Base-by-base conservation (phyloP, 2,329 filamentous ascomycete species). In the Aspergillus udagawae region DNA sequence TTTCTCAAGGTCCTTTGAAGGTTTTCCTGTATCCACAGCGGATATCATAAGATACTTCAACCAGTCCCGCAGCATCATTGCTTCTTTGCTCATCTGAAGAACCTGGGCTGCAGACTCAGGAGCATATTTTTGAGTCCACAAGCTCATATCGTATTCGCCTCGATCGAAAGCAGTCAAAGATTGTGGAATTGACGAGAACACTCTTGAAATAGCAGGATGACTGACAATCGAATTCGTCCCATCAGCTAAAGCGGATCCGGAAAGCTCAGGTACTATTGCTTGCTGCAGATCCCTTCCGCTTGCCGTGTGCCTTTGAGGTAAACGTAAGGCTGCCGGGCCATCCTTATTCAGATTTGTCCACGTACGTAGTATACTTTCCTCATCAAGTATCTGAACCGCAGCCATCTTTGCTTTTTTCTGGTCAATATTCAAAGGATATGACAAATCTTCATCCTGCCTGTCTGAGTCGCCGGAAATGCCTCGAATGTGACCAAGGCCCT, bases 51-150 rank as follows among this genome's bases (percentile, higher is more conserved):
- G 80, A 35, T 82, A 85, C 57, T 84, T 81, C 7, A 99, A 78
- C 94, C 94, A 99, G 58, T 93, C 85, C 56, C 86, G 87, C 25
- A 99, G 75, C 8, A 93, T 77, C 1, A 79, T 68, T 1, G 86
- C 85, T 70, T 97, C 91, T 48, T 79, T 82, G 2, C 89, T 88
- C 17, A 79, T 72, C 67, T 97, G 92, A 10, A 99, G 78, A 1
- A 97, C 86, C 57, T 93, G 86, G 3, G 78, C 78, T 2, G 91
- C 86, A 38, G 75, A 79, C 27, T 73, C 75, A 0, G 94, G 94
- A 0, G 89, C 85, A 74, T 97, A 96, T 67, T 97, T 97, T 44
- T 93, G 87, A 1, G 81, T 73, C 94, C 94, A 99, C 8, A 85
- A 75, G 28, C 82, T 75, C 1, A 79, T 80, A 68, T 97, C 93